Evolutionary conservation across 1,284 basidiomycete genomes (phyloP), one percentile per base, ranked within the genome.

Genomic region (Trichosporon sp.): DNA sequence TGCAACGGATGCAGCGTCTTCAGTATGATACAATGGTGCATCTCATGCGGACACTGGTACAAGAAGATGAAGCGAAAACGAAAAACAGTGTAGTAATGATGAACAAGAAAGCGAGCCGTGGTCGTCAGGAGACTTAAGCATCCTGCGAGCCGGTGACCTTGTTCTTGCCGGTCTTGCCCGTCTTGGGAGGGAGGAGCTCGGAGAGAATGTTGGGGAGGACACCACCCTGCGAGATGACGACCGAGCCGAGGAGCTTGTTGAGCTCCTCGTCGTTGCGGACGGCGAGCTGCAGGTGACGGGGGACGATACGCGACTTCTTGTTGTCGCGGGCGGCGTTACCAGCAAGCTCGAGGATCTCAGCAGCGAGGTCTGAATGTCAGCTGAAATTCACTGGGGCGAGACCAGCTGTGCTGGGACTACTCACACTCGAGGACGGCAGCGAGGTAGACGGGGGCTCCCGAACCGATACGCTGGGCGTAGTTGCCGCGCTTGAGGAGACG

Each of bases 171-270:
- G 65, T 63, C 70, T 70, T 46, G 56, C 65, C 52, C 56, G 85
- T 84, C 84, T 88, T 88, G 79, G 84, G 83, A 63, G 88, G 88
- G 63, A 89, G 83, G 67, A 89, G 85, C 81, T 88, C 85, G 72
- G 85, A 82, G 73, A 85, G 83, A 63, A 88, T 88, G 76, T 82
- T 82, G 59, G 91, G 91, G 49, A 94, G 87, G 64, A 94, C 91
- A 87, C 91, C 91, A 83, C 91, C 91, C 76, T 94, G 91, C 25
- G 89, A 91, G 83, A 94, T 93, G 76, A 91, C 88, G 69, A 93
- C 91, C 71, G 87, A 85, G 58, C 91, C 91, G 56, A 94, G 65
- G 66, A 74, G 70, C 67, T 71, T 73, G 73, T 70, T 77, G 65
- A 81, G 73, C 87, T 91, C 89, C 74, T 91, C 89, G 66, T 91